Evolutionary conservation across 2,329 filamentous ascomycete genomes (phyloP).

Genomic region (Periconia sp.): DNA sequence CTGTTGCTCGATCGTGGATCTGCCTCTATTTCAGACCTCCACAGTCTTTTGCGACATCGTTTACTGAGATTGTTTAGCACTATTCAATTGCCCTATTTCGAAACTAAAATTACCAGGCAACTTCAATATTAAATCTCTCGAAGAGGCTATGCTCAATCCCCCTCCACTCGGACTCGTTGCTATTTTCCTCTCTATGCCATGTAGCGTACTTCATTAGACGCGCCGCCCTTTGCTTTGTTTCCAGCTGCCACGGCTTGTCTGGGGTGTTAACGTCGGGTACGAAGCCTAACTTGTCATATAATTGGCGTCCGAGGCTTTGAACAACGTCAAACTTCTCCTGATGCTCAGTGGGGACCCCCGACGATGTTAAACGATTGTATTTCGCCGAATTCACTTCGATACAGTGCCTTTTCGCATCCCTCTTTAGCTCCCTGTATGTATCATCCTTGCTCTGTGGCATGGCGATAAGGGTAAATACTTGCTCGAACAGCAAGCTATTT

Average conservation of each 20-base stretch:
- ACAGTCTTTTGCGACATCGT: conserved; percentile 17
- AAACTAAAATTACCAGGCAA: conserved; percentile 21
- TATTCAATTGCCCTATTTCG: background rate
- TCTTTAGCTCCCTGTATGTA: background rate
- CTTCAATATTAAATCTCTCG: conserved; percentile 24
- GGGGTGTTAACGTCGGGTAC: conserved; percentile 7
- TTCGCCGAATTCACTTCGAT: background rate
- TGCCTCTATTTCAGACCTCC: conserved; percentile 17
- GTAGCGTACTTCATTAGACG: conserved; percentile 2
- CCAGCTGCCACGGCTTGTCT: conserved; percentile 16
- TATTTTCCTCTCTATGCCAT: conserved; percentile 7
- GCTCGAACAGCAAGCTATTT: too few relatives aligned
- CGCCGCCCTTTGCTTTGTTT: conserved; percentile 15
- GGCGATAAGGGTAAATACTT: too few relatives aligned
- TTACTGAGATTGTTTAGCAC: conserved; percentile 12
- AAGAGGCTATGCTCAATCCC: conserved; percentile 17
- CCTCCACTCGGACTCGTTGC: conserved; percentile 22
- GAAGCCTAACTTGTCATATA: conserved; percentile 12
- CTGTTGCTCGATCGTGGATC: conserved; percentile 12
- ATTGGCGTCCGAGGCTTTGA: conserved; percentile 13
- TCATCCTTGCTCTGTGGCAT: too few relatives aligned
- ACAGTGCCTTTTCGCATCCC: background rate
- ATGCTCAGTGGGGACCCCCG: conserved; percentile 14
- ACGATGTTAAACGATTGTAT: background rate
- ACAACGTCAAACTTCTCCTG: conserved; percentile 17